phyloP scores from a whole-genome alignment of 2,329 filamentous ascomycete species.

The Penicillium psychrosexuale region DNA sequence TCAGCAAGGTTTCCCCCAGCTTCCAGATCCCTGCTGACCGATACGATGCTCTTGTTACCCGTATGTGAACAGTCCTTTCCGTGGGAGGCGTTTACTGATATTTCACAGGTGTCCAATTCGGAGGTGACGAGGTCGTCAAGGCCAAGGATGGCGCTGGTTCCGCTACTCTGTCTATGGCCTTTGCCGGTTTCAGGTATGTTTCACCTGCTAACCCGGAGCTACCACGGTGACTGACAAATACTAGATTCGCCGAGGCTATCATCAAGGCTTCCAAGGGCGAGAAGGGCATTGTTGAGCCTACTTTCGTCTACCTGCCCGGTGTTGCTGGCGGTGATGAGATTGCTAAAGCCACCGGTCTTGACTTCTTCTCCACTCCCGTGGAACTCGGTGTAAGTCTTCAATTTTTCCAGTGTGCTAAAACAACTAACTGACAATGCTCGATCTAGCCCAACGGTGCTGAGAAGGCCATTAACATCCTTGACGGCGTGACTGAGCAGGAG shows the following conservation, averaged over 20 bases:
- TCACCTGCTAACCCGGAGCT: conserved; percentile 11
- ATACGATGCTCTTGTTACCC: conserved; percentile 85
- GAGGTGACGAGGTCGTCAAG: conserved; percentile 94
- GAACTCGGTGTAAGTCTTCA: conserved; percentile 79
- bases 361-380: conserved; percentile 95
- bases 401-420: conserved; percentile 1
- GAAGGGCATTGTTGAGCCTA: conserved; percentile 90
- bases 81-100: conserved; percentile 6
- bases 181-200: conserved; percentile 82
- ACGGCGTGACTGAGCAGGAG: conserved; percentile 77
- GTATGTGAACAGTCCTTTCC: conserved; percentile 45
- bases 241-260: conserved; percentile 87
- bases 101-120: conserved; percentile 74
- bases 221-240: conserved; percentile 17
- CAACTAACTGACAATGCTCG: conserved; percentile 29
- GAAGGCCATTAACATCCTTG: conserved; percentile 78
- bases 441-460: conserved; percentile 74
- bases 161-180: conserved; percentile 91
- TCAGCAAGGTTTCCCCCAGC: conserved; percentile 81
- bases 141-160: conserved; percentile 90
- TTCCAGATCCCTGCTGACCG: conserved; percentile 84
- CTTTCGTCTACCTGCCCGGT: conserved; percentile 91
- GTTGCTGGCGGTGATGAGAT: conserved; percentile 84
- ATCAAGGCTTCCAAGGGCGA: conserved; percentile 84
- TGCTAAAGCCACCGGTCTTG: conserved; percentile 74